A percentile compares a stretch with the other conserved stretches of the same genome.
These are phyloP conservation scores for Colletotrichum sp. DNA, from an alignment of 2,329 filamentous ascomycete genomes.

Conservation along the genomic window DNA sequence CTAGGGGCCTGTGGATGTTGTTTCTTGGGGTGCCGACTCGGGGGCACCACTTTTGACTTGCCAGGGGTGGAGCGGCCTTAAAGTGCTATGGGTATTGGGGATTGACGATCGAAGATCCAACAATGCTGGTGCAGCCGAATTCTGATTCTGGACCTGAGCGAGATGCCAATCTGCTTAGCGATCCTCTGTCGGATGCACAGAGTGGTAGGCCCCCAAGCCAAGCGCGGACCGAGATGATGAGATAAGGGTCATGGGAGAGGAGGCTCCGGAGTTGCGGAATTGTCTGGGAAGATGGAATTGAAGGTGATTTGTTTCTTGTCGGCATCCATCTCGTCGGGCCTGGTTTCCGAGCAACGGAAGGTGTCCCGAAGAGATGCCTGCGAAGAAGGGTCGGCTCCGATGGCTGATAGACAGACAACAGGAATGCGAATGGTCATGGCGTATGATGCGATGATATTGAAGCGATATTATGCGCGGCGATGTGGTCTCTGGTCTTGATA, in stretches of 20 bases:
- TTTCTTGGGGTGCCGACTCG: neutral
- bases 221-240: neutral
- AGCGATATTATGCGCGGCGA: neutral
- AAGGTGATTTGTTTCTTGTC: neutral
- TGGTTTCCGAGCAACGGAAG: neutral
- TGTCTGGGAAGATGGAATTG: neutral
- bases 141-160: constrained; percentile 1
- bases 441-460: neutral
- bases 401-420: neutral
- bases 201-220: neutral
- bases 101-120: constrained; percentile 17
- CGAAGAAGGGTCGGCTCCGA: neutral
- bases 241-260: neutral
- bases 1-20: neutral
- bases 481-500: neutral
- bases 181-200: neutral
- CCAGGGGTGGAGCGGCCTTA: constrained; percentile 2
- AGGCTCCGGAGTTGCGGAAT: neutral
- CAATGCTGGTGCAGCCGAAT: constrained; percentile 10
- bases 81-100: constrained; percentile 5
- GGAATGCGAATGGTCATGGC: neutral
- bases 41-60: constrained; percentile 17
- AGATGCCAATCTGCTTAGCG: constrained; percentile 6
- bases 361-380: neutral
- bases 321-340: neutral